Percentiles rank a stretch among this genome's conserved stretches.
Evolutionary conservation across 2,329 filamentous ascomycete species (phyloP).

Genomic region (Sporothrix luriei): DNA sequence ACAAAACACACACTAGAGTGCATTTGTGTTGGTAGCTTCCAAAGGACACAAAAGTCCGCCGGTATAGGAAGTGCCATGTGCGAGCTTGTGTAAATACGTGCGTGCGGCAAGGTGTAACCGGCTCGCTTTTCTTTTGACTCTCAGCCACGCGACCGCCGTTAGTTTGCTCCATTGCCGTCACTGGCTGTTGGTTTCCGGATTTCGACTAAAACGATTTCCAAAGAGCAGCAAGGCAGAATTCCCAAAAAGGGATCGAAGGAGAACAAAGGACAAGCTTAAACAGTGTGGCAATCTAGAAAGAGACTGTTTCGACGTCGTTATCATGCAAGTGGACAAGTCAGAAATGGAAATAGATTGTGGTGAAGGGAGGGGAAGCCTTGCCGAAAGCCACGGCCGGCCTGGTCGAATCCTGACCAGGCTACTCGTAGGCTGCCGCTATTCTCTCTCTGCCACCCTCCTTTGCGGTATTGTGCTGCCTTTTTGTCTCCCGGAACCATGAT

Average conservation of each 20-base stretch:
- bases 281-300: background rate
- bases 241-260: background rate
- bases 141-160: background rate
- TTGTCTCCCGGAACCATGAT: background rate
- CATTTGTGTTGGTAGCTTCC: background rate
- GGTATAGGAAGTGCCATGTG: background rate
- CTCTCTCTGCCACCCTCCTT: constrained; percentile 10
- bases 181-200: constrained; percentile 24
- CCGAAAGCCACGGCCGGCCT: background rate
- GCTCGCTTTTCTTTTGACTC: too few relatives aligned
- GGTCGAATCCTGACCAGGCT: background rate
- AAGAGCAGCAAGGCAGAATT: constrained; percentile 7
- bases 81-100: background rate
- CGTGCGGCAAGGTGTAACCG: background rate
- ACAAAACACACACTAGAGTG: background rate
- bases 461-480: background rate
- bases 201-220: background rate
- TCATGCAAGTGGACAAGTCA: constrained; percentile 5
- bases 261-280: background rate
- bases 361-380: constrained; percentile 19
- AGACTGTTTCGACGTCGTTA: background rate
- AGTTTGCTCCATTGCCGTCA: constrained; percentile 9
- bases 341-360: background rate
- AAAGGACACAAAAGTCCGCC: background rate
- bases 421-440: constrained; percentile 12